Conservation (phyloP, 306 rosid genomes). For the Gastrolobium bilobum region DNA sequence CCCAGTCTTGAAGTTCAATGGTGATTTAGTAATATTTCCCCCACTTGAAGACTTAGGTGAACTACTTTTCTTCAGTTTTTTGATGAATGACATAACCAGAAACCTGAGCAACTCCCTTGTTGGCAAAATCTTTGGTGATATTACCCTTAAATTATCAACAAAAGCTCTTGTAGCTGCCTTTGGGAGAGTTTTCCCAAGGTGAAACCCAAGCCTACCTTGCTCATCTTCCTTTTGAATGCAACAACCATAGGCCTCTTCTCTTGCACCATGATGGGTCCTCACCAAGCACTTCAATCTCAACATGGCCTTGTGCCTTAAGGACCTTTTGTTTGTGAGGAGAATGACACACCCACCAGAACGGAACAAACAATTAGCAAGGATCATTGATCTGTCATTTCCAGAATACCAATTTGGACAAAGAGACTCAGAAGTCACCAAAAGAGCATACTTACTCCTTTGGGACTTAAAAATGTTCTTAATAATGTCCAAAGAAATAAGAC, state of each 20-base stretch:
- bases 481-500: conserved; percentile 76
- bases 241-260: conserved; percentile 75
- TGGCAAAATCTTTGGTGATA: conserved; percentile 83
- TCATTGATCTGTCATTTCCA: conserved; percentile 82
- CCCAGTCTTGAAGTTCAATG: conserved; percentile 67
- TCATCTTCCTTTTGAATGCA: conserved; percentile 81
- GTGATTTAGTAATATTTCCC: conserved; percentile 49
- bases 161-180: conserved; percentile 91
- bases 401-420: conserved; percentile 94
- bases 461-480: conserved; percentile 65
- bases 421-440: conserved; percentile 82
- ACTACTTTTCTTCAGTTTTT: conserved; percentile 46
- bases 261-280: conserved; percentile 82
- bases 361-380: conserved; percentile 77
- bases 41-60: background rate
- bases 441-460: conserved; percentile 60
- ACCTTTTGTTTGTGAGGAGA: conserved; percentile 71
- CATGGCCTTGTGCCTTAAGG: conserved; percentile 54
- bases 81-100: conserved; percentile 41
- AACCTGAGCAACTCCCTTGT: conserved; percentile 69
- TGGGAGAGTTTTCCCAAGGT: conserved; percentile 72
- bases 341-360: conserved; percentile 81
- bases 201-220: conserved; percentile 67
- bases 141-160: conserved; percentile 73
- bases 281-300: conserved; percentile 70